Evolutionary conservation across 495 filamentous ascomycete species (phyloP), one percentile per base, ranked within the genome.

Genomic region (Penicillium nucicola): DNA sequence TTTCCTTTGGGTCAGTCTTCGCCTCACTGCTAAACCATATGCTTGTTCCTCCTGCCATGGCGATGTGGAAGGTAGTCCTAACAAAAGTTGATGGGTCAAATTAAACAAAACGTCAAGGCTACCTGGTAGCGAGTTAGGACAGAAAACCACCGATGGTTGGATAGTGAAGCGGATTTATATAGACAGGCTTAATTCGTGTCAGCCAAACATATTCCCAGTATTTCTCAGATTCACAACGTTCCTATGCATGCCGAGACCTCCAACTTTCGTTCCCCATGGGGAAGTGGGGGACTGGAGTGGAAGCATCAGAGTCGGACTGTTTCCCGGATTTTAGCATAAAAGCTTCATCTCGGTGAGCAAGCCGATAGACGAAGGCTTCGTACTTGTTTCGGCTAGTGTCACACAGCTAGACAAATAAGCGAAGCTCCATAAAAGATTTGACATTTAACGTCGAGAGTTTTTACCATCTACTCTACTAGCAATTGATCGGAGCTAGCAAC

Each of bases 11-110:
- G 13, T 58, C 54, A 30, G 50, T 50, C 32, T 58, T 64, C 9
- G 57, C 57, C 10, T 64, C 61, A 35, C 40, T 53, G 45, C 61
- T 64, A 33, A 52, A 35, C 60, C 60, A 63, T 15, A 63, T 57
- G 19, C 60, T 63, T 5, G 60, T 60, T 46, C 56, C 53, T 31
- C 56, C 60, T 13, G 60, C 60, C 60, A 63, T 63, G 44, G 5
- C 45, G 14, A 13, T 6, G 33, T 9, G 18, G 31, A 18, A 39
- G 10, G 20, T 11, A 50, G 8, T 28, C 12, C 7, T 30, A 37
- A 23, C 22, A 34, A 12, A 2, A 9, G 5, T 22, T 25, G 15
- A 23, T 22, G 14, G 15, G 13, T 9, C 6, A 15, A 32, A 13
- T 9, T 8, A 8, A 15, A 23, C 22, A 20, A 9, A 5, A 4